Percentiles rank a stretch among this genome's conserved stretches.
These are phyloP conservation scores for Plectosphaerella sp. DNA, from an alignment of 2,329 filamentous ascomycete genomes.

Conservation along the genomic window DNA sequence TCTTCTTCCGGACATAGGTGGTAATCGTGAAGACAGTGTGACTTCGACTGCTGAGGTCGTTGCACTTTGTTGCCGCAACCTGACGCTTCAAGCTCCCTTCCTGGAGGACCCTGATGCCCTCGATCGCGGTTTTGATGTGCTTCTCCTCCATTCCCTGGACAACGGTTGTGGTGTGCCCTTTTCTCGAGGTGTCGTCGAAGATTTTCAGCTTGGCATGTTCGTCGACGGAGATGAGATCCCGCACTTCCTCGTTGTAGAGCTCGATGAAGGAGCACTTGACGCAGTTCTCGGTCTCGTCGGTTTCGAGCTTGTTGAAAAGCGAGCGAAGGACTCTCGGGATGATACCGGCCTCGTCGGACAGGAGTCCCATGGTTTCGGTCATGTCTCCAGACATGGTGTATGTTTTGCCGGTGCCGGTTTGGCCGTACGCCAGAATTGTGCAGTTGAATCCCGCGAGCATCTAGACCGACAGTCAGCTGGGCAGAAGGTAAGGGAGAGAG, in stretches of 20 bases:
- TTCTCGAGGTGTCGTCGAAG: constrained; percentile 83
- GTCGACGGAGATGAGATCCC: constrained; percentile 79
- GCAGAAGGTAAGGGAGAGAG: too few relatives aligned
- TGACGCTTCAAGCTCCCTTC: constrained; percentile 89
- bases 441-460: constrained; percentile 95
- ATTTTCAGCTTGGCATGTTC: constrained; percentile 89
- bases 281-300: constrained; percentile 73
- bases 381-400: constrained; percentile 99
- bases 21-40: constrained; percentile 98
- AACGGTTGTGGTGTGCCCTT: constrained; percentile 77
- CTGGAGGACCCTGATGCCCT: constrained; percentile 85
- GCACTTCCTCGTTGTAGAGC: constrained; percentile 94
- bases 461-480: constrained; percentile 35
- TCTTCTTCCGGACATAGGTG: constrained; percentile 77
- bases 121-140: constrained; percentile 78
- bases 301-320: constrained; percentile 79
- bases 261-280: constrained; percentile 99
- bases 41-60: constrained; percentile 93
- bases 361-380: constrained; percentile 75
- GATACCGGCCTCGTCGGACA: constrained; percentile 90
- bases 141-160: constrained; percentile 98
- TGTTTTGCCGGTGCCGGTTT: constrained; percentile 96
- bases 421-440: constrained; percentile 97
- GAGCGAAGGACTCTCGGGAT: constrained; percentile 87
- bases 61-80: constrained; percentile 99